Base-by-base conservation (phyloP, 2,329 filamentous ascomycete species). In the Trichoderma gracile region DNA sequence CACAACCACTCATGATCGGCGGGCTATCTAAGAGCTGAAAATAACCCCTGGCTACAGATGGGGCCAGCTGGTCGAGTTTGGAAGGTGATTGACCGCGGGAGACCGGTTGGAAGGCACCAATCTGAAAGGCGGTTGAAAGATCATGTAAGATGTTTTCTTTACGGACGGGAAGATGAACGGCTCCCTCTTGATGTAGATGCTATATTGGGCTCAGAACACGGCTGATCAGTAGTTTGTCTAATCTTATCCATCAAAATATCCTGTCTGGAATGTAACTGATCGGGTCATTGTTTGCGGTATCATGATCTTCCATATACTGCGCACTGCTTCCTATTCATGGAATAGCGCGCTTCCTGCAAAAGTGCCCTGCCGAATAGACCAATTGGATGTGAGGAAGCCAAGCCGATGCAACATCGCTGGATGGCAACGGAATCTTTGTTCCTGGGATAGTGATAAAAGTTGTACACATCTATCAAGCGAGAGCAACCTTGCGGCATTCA, bases 241-340 rank as follows among this genome's bases (percentile, higher is more conserved):
- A 38, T 38, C 10, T 38, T 12, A 12, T 14, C 1, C 3, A 8
- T 8, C 5, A 0, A 5, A 5, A 27, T 27, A 6, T 27, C 25
- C 25, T 30, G 23, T 50, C 33, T 21, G 46, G n/a, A 50, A 45
- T 43, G 30, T n/a, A 50, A n/a, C 23, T 40, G 47, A 53, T 45
- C 9, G n/a, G 46, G n/a, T 9, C 23, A 45, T 53, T 8, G 30
- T 45, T 14, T 45, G 8, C 43, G 5, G 9, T 21, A 58, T 58
- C 30, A 15, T 10, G 30, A 9, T 9, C 47, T 45, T 43, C 38
- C 47, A n/a, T 21, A 25, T 12, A 27, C 58, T 45, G 58, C 58
- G 58, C 58, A 61, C 58, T 33, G 58, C 38, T 53, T 61, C 40
- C 58, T 61, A 6, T 43, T 53, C 58, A 61, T 61, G 47, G 58